A percentile compares a stretch with the other conserved stretches of the same genome.
phyloP scores from a whole-genome alignment of 768 basidiomycete genomes.

The Amanita pseudoporphyria region DNA sequence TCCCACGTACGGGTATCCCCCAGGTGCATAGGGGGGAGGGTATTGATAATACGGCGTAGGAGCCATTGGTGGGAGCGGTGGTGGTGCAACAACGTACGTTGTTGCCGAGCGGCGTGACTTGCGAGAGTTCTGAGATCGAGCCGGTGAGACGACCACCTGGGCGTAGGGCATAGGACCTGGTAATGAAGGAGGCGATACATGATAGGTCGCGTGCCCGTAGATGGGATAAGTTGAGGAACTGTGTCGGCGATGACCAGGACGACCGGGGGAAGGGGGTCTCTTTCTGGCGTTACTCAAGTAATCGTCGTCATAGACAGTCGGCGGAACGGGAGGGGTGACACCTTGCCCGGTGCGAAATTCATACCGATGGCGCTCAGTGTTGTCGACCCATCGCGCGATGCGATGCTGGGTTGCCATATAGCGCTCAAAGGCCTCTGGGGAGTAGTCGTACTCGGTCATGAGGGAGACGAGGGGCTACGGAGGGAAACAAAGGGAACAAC shows the following conservation, averaged over 20 bases:
- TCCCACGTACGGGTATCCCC: slow-evolving; percentile 2
- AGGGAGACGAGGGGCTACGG: slow-evolving; percentile 3
- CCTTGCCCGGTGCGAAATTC: slow-evolving; percentile 13
- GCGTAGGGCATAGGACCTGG: slow-evolving; percentile 7
- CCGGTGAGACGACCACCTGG: slow-evolving; percentile 1
- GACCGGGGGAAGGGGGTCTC: background rate
- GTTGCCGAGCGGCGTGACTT: background rate
- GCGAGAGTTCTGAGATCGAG: slow-evolving; percentile 3
- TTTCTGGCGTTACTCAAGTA: background rate
- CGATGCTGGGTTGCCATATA: slow-evolving; percentile 35
- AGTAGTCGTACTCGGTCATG: slow-evolving; percentile 58
- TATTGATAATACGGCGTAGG: slow-evolving; percentile 2
- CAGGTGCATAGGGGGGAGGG: background rate
- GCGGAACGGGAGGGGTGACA: background rate
- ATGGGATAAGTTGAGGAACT: slow-evolving; percentile 6
- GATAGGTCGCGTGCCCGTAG: background rate
- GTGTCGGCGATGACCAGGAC: slow-evolving; percentile 5
- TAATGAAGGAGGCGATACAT: slow-evolving; percentile 3
- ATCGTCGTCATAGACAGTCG: background rate
- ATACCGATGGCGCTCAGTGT: slow-evolving; percentile 31
- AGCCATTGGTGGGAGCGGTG: background rate
- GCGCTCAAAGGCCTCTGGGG: slow-evolving; percentile 44
- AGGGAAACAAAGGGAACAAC: background rate
- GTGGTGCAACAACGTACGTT: slow-evolving; percentile 8
- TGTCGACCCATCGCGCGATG: slow-evolving; percentile 40